Conservation (phyloP, 2,329 filamentous ascomycete genomes). For the Penicillium thymicola region DNA sequence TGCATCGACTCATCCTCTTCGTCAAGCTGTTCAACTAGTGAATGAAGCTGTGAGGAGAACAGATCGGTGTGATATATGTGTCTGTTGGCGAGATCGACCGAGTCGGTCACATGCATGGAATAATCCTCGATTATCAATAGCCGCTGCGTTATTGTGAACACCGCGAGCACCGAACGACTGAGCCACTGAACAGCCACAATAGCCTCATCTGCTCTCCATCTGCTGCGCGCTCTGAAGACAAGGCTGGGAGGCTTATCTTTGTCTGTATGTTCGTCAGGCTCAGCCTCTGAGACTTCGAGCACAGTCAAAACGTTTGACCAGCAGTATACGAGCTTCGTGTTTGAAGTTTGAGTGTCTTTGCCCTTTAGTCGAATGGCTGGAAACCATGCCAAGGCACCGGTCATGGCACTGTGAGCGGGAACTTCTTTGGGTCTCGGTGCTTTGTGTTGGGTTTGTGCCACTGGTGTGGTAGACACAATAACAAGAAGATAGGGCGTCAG, state of each 20-base stretch:
- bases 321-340: slow-evolving; percentile 87
- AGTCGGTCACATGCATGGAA: slow-evolving; percentile 85
- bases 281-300: slow-evolving; percentile 76
- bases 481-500: slow-evolving; percentile 93
- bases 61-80: slow-evolving; percentile 89
- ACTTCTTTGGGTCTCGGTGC: slow-evolving; percentile 87
- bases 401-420: slow-evolving; percentile 83
- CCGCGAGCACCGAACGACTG: slow-evolving; percentile 83
- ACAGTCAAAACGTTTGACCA: slow-evolving; percentile 98
- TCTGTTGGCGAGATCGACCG: slow-evolving; percentile 85
- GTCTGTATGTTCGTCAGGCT: slow-evolving; percentile 55
- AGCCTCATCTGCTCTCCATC: slow-evolving; percentile 91
- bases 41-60: slow-evolving; percentile 82
- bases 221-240: slow-evolving; percentile 74
- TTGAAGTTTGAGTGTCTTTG: slow-evolving; percentile 63
- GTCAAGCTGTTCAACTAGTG: slow-evolving; percentile 80
- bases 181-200: slow-evolving; percentile 98
- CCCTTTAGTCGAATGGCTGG: slow-evolving; percentile 89
- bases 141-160: slow-evolving; percentile 91
- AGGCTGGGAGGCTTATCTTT: slow-evolving; percentile 75
- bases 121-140: slow-evolving; percentile 89
- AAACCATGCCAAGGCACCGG: slow-evolving; percentile 94
- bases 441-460: slow-evolving; percentile 96
- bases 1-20: slow-evolving; percentile 88
- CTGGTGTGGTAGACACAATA: slow-evolving; percentile 92